phyloP scores from a whole-genome alignment of 2,329 filamentous ascomycete species.

The Anthostomella pinea region DNA sequence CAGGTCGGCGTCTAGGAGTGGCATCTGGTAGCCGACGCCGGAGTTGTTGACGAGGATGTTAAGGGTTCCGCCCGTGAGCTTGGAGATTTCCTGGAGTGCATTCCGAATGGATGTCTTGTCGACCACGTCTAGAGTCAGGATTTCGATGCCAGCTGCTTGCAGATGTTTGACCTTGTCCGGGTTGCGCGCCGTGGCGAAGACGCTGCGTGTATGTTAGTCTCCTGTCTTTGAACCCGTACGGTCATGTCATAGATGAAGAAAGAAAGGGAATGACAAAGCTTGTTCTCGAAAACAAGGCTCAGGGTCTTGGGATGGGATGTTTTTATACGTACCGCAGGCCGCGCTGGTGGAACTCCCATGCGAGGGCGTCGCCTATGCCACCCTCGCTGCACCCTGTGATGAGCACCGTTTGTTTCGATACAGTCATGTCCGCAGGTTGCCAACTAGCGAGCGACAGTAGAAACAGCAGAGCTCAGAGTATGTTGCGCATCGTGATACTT shows the following conservation, averaged over 20 bases:
- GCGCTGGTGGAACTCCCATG: conserved; percentile 35
- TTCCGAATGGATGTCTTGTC: conserved; percentile 31
- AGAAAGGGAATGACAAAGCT: too few relatives aligned
- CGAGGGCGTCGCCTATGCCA: conserved; percentile 40
- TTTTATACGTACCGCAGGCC: too few relatives aligned
- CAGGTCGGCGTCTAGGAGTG: conserved; percentile 33
- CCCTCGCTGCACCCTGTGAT: conserved; percentile 40
- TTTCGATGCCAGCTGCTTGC: conserved; percentile 33
- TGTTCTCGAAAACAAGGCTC: too few relatives aligned
- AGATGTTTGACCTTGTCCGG: conserved; percentile 32
- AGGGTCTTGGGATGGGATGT: too few relatives aligned
- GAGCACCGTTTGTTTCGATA: conserved; percentile 23
- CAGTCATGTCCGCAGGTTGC: too few relatives aligned
- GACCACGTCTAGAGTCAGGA: conserved; percentile 41
- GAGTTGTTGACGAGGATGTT: conserved; percentile 46
- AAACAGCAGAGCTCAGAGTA: too few relatives aligned
- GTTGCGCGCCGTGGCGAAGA: conserved; percentile 40
- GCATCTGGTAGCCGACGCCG: conserved; percentile 31
- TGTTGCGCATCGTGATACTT: background rate
- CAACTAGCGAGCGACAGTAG: too few relatives aligned
- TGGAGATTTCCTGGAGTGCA: conserved; percentile 31
- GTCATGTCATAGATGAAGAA: too few relatives aligned
- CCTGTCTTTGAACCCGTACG: too few relatives aligned
- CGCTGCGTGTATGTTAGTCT: too few relatives aligned
- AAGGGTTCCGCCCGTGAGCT: conserved; percentile 35